Conservation (phyloP, 2,329 filamentous ascomycete species). For the Pyrenophora seminiperda region DNA sequence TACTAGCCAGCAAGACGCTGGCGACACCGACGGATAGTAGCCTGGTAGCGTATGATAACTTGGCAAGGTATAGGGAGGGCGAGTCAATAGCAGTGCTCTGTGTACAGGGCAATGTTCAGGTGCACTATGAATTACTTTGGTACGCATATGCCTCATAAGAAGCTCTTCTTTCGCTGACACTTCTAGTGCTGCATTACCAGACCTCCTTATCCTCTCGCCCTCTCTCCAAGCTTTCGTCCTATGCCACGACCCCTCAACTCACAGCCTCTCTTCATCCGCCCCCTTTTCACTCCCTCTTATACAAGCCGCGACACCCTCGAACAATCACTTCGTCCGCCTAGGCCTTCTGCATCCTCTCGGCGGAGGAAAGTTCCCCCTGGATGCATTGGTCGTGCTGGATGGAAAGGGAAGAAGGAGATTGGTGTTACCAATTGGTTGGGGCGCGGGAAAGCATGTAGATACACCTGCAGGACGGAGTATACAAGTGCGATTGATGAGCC, state of each 20-base stretch:
- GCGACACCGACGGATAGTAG: slow-evolving; percentile 18
- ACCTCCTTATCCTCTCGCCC: slow-evolving; percentile 41
- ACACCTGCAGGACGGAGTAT: slow-evolving; percentile 40
- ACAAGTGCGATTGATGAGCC: slow-evolving; percentile 33
- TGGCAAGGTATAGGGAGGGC: slow-evolving; percentile 24
- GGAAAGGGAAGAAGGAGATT: slow-evolving; percentile 44
- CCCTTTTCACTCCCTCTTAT: slow-evolving; percentile 40
- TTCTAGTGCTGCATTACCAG: slow-evolving; percentile 33
- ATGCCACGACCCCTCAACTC: slow-evolving; percentile 41
- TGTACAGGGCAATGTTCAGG: slow-evolving; percentile 42
- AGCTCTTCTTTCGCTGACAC: background rate
- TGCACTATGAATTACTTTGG: slow-evolving; percentile 47
- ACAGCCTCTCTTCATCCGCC: slow-evolving; percentile 31
- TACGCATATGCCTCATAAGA: slow-evolving; percentile 8
- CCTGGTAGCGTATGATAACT: slow-evolving; percentile 36
- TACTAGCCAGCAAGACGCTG: slow-evolving; percentile 37
- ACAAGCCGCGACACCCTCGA: slow-evolving; percentile 37
- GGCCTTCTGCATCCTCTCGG: slow-evolving; percentile 54
- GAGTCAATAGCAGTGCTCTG: slow-evolving; percentile 37
- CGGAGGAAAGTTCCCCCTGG: slow-evolving; percentile 51
- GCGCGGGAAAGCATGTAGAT: slow-evolving; percentile 45
- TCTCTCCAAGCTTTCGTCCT: slow-evolving; percentile 43
- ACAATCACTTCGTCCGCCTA: slow-evolving; percentile 48
- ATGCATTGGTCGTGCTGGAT: slow-evolving; percentile 54
- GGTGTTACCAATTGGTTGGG: slow-evolving; percentile 54